These are phyloP conservation scores for Saturnispora quitensis DNA, from an alignment of 805 yeast genomes.

Conservation along the genomic window DNA sequence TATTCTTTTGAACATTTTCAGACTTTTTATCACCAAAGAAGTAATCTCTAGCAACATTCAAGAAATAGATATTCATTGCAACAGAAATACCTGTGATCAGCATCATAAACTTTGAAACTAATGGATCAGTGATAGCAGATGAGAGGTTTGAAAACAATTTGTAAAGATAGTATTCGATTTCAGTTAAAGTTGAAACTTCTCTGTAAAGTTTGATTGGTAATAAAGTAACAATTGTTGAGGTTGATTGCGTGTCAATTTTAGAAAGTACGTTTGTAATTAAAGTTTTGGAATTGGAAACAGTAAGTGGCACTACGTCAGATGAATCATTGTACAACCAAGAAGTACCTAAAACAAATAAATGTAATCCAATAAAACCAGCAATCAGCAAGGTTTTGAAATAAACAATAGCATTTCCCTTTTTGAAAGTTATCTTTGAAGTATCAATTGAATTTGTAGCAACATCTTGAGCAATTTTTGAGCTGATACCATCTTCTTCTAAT, in stretches of 20 bases:
- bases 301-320: conserved; percentile 22
- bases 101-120: conserved; percentile 69
- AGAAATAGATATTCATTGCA: conserved; percentile 72
- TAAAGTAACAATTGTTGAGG: conserved; percentile 44
- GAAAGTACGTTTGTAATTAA: conserved; percentile 25
- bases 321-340: conserved; percentile 55
- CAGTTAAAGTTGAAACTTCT: conserved; percentile 46
- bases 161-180: conserved; percentile 52
- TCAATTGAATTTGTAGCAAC: conserved; percentile 39
- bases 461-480: conserved; percentile 61
- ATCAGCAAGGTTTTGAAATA: conserved; percentile 53
- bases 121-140: conserved; percentile 65
- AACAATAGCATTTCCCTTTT: conserved; percentile 36
- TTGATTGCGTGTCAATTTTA: conserved; percentile 23
- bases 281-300: conserved; percentile 24
- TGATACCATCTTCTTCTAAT: conserved; percentile 88
- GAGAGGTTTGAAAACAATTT: conserved; percentile 47
- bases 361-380: conserved; percentile 51
- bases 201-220: conserved; percentile 48
- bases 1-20: background rate
- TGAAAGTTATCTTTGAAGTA: conserved; percentile 23
- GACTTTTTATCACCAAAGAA: conserved; percentile 11
- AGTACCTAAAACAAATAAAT: conserved; percentile 59
- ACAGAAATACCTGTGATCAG: conserved; percentile 66
- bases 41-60: conserved; percentile 75